Evolutionary conservation across 2,329 filamentous ascomycete species (phyloP).

Genomic region (Xylariaceae sp.): DNA sequence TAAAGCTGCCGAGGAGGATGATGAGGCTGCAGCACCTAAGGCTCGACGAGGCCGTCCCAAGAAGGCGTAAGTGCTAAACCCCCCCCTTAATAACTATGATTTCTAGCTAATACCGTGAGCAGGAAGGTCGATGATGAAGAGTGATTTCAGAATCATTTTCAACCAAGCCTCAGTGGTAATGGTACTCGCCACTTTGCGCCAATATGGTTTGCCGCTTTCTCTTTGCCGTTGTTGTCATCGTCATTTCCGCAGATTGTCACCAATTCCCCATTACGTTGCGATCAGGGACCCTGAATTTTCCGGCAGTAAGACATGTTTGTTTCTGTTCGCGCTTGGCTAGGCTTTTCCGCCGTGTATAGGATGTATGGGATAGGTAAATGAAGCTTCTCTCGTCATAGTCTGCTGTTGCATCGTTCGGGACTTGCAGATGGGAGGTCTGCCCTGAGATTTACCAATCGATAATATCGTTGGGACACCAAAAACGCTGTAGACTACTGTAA

Average conservation of each 20-base stretch:
- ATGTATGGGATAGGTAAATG: not conserved
- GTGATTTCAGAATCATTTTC: not conserved
- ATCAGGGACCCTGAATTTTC: not conserved
- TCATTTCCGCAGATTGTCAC: not conserved
- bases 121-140: conserved; percentile 3
- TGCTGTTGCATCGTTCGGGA: not conserved
- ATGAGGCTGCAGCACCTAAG: conserved; percentile 24
- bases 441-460: conserved; percentile 20
- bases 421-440: conserved; percentile 7
- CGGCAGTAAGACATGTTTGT: conserved; percentile 3
- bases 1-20: conserved; percentile 25
- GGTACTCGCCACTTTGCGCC: not conserved
- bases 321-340: conserved; percentile 3
- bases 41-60: conserved; percentile 20
- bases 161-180: not conserved
- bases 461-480: not conserved
- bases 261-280: not conserved
- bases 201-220: not conserved
- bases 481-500: too few species aligned
- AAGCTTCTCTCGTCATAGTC: not conserved
- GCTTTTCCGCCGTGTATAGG: not conserved
- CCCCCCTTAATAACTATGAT: not conserved
- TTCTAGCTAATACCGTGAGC: not conserved
- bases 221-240: not conserved
- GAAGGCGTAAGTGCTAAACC: conserved; percentile 7